Percentiles rank a stretch among this genome's conserved stretches.
Conservation (phyloP, 345 rosid genomes). For the Leavenworthia alabamica region DNA sequence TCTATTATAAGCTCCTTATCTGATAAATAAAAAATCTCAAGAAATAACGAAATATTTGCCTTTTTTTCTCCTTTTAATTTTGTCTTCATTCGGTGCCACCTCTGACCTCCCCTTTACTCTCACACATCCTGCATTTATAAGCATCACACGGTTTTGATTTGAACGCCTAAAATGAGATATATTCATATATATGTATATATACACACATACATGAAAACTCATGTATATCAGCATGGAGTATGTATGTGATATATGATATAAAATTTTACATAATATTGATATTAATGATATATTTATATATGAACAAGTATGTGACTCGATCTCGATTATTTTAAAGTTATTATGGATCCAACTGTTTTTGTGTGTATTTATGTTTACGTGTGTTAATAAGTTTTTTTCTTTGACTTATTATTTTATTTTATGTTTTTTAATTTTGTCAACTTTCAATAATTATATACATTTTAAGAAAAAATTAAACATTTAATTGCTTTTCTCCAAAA, state of each 20-base stretch:
- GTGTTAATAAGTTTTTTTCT: background rate
- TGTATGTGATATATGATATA: background rate
- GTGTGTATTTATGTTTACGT: background rate
- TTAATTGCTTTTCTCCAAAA: background rate
- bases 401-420: background rate
- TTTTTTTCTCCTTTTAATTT: slow-evolving; percentile 8
- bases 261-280: background rate
- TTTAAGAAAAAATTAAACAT: background rate
- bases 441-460: background rate
- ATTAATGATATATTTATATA: background rate
- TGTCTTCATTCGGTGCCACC: slow-evolving; percentile 38
- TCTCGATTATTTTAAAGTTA: background rate
- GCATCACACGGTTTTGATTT: slow-evolving; percentile 32
- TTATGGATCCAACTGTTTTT: background rate
- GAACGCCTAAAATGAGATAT: slow-evolving; percentile 1
- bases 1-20: slow-evolving; percentile 6
- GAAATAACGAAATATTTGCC: background rate
- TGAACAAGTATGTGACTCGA: background rate
- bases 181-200: background rate
- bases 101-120: slow-evolving; percentile 27
- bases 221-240: background rate
- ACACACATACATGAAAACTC: background rate
- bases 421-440: background rate
- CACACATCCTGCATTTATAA: slow-evolving; percentile 26
- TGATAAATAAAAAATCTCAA: background rate